phyloP scores from a whole-genome alignment of 768 basidiomycete genomes.

The Lactifluus hygrophoroides region DNA sequence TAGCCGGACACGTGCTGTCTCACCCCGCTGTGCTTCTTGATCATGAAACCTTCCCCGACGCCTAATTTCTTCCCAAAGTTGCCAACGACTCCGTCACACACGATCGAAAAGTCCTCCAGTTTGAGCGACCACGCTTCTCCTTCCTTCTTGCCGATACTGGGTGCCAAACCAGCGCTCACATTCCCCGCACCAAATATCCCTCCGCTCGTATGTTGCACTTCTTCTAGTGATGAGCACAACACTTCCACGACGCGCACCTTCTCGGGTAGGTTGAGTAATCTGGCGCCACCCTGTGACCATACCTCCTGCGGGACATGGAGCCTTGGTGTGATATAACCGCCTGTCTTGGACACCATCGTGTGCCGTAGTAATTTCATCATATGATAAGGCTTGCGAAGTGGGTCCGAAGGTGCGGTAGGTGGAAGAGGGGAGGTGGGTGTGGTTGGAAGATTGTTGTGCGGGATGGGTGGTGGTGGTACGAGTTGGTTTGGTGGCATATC shows the following conservation, averaged over 20 bases:
- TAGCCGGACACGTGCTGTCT: conserved; percentile 16
- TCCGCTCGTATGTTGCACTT: conserved; percentile 60
- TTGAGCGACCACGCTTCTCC: conserved; percentile 70
- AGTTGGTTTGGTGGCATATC: conserved; percentile 27
- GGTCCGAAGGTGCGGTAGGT: conserved; percentile 58
- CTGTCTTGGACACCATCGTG: conserved; percentile 71
- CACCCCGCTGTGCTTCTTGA: conserved; percentile 64
- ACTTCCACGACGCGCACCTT: conserved; percentile 82
- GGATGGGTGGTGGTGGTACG: conserved; percentile 40
- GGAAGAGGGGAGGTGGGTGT: conserved; percentile 77
- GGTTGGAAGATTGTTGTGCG: conserved; percentile 52
- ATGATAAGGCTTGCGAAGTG: conserved; percentile 79
- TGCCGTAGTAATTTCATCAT: conserved; percentile 75
- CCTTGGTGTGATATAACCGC: conserved; percentile 82
- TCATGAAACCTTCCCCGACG: conserved; percentile 78
- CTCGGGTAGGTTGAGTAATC: conserved; percentile 70
- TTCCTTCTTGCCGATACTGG: conserved; percentile 72
- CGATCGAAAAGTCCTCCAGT: conserved; percentile 70
- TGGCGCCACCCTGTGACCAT: conserved; percentile 87
- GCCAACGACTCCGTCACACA: conserved; percentile 72
- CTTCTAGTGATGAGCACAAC: conserved; percentile 69
- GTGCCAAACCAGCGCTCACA: conserved; percentile 61
- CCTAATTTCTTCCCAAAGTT: conserved; percentile 85
- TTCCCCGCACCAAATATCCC: conserved; percentile 74
- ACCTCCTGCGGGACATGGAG: conserved; percentile 84